phyloP scores from a whole-genome alignment of 306 rosid species.

The Coriaria nepalensis region DNA sequence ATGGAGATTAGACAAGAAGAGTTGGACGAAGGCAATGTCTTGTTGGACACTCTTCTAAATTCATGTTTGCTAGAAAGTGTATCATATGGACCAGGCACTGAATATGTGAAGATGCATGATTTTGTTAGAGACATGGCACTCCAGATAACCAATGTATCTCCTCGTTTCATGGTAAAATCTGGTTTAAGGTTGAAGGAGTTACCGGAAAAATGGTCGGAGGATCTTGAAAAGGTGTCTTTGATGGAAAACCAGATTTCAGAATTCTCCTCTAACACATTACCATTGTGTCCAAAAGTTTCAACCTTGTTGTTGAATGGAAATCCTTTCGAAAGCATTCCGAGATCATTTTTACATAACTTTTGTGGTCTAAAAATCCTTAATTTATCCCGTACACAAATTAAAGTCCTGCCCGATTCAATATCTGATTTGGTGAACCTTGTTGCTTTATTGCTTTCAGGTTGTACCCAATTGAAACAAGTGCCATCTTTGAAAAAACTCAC shows the following conservation, averaged over 20 bases:
- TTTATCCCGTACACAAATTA: too few species aligned
- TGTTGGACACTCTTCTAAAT: not conserved
- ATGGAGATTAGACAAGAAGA: not conserved
- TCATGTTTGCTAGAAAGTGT: not conserved
- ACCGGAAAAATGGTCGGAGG: too few species aligned
- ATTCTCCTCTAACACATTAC: too few species aligned
- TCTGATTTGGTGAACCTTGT: not conserved
- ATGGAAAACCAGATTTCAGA: too few species aligned
- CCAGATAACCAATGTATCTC: not conserved
- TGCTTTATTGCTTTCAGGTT: not conserved
- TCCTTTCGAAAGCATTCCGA: too few species aligned
- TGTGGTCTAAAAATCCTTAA: too few species aligned
- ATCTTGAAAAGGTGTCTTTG: too few species aligned
- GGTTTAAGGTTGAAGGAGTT: not conserved
- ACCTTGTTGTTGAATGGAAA: too few species aligned
- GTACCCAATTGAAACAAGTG: not conserved
- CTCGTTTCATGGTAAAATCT: not conserved
- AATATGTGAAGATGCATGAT: not conserved
- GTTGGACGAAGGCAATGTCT: not conserved
- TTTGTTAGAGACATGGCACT: not conserved
- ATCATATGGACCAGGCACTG: not conserved
- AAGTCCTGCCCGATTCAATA: too few species aligned
- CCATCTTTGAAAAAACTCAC: not conserved
- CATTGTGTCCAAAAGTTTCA: too few species aligned
- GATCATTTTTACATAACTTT: too few species aligned